Evolutionary conservation across 169 alveolate genomes (phyloP), one percentile per base, ranked within the genome.

Genomic region (Cyclospora cayetanensis): DNA sequence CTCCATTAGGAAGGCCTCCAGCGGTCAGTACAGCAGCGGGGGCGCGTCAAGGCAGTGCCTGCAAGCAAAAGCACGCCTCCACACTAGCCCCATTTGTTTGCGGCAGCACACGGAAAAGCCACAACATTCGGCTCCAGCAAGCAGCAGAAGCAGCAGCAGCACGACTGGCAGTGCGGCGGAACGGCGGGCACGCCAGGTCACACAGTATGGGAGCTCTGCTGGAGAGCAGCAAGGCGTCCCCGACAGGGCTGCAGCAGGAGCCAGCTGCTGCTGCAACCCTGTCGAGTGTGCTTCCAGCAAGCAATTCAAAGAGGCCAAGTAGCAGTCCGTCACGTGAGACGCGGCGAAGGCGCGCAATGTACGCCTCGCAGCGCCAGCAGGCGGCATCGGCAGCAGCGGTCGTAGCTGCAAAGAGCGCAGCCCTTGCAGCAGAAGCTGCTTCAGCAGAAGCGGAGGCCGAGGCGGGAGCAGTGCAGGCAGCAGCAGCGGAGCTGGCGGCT

Each of bases 61-160:
- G 20, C 29, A 11, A 41, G 25, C 25, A 31, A 11, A 70, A 70
- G 20, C 25, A 55, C 29, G 83, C 83, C 12, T 11, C 72, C 29
- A 60, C 72, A n/a, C 72, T 34, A 11, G 72, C 83, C 31, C 83
- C 83, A 7, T 70, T 70, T 39, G 83, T 70, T 22, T 70, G 83
- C 83, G 83, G 83, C 83, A 70, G 83, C 83, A 70, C 83, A 7
- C 46, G 83, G 31, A 70, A 39, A 50, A 70, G 83, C 83, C 83
- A 70, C 83, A 70, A 70, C 53, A 35, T 70, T 7, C 55, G 25
- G 83, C 83, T 70, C 34, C 83, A 70, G 83, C 83, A 70, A 37
- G 25, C 83, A 29, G 83, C 83, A 34, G 83, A 50, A 70, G 83
- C 46, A 25, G 72, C 72, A 18, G 72, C 29, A 60, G 31, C 35